Percentiles rank a stretch among this genome's conserved stretches.
Conservation (phyloP, 2,329 filamentous ascomycete species). For the Fonsecaea multimorphosa region DNA sequence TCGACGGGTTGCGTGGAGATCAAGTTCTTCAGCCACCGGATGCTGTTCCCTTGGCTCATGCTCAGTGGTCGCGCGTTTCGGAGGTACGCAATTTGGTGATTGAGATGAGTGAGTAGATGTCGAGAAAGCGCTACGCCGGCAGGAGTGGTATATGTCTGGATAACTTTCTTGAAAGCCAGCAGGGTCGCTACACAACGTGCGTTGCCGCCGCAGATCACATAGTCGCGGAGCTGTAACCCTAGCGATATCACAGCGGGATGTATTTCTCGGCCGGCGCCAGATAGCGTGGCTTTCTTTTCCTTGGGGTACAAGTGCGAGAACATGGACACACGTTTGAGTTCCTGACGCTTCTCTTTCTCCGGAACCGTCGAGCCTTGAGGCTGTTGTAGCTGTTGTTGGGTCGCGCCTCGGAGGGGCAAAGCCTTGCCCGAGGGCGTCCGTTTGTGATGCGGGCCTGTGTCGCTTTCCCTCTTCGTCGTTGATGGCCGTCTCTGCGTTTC, state of each 20-base stretch:
- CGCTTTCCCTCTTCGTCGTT: conserved; percentile 40
- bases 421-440: conserved; percentile 38
- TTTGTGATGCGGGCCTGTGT: conserved; percentile 44
- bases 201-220: conserved; percentile 86
- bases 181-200: conserved; percentile 86
- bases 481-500: conserved; percentile 34
- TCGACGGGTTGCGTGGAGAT: conserved; percentile 91
- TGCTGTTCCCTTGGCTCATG: conserved; percentile 96
- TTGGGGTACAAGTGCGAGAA: conserved; percentile 85
- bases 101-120: conserved; percentile 90
- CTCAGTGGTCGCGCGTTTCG: conserved; percentile 85
- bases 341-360: conserved; percentile 44
- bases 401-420: conserved; percentile 45
- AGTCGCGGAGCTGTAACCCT: conserved; percentile 88
- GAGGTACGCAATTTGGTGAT: conserved; percentile 93
- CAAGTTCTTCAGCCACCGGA: conserved; percentile 89
- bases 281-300: conserved; percentile 69
- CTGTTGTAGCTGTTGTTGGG: conserved; percentile 35
- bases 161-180: conserved; percentile 90
- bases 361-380: conserved; percentile 43
- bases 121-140: conserved; percentile 82
- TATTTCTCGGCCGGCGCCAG: conserved; percentile 71
- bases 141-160: conserved; percentile 90
- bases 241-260: conserved; percentile 84
- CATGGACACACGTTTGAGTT: conserved; percentile 69